phyloP scores from a whole-genome alignment of 768 basidiomycete species.

The Bullera alba region DNA sequence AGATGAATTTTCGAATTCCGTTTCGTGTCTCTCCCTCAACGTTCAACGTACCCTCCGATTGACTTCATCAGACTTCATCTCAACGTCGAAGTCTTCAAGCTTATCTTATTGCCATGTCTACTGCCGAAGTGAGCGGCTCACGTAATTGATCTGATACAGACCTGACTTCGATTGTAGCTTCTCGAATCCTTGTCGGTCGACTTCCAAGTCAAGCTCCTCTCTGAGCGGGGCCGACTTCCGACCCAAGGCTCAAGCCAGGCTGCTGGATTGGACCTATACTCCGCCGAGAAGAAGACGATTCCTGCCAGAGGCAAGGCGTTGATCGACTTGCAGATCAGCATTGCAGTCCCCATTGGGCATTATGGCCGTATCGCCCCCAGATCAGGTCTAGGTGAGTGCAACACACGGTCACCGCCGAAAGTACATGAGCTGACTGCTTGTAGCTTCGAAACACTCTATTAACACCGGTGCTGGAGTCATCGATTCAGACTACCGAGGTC shows the following conservation, averaged over 20 bases:
- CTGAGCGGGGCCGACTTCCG: slow-evolving; percentile 61
- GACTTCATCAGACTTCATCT: too few species aligned
- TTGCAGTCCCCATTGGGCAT: slow-evolving; percentile 86
- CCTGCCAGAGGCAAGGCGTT: slow-evolving; percentile 88
- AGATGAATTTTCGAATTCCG: too few species aligned
- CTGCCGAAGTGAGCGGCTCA: too few species aligned
- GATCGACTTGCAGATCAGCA: slow-evolving; percentile 81
- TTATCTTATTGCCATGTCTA: too few species aligned
- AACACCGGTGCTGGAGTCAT: slow-evolving; percentile 96
- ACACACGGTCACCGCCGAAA: neutral
- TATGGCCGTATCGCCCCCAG: slow-evolving; percentile 96
- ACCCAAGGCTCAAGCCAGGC: slow-evolving; percentile 77
- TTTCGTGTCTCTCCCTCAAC: too few species aligned
- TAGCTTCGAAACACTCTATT: slow-evolving; percentile 95
- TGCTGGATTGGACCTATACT: slow-evolving; percentile 93
- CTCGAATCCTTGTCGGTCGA: neutral
- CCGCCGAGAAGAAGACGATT: slow-evolving; percentile 70
- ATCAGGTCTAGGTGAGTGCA: slow-evolving; percentile 75
- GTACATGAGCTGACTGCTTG: neutral
- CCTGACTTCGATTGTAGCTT: neutral
- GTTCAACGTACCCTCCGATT: too few species aligned
- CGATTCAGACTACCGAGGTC: slow-evolving; percentile 91
- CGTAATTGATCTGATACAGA: too few species aligned
- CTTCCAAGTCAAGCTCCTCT: neutral
- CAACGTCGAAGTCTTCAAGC: too few species aligned